Base-by-base conservation (phyloP, 805 yeast genomes). In the Kuraishia molischiana region DNA sequence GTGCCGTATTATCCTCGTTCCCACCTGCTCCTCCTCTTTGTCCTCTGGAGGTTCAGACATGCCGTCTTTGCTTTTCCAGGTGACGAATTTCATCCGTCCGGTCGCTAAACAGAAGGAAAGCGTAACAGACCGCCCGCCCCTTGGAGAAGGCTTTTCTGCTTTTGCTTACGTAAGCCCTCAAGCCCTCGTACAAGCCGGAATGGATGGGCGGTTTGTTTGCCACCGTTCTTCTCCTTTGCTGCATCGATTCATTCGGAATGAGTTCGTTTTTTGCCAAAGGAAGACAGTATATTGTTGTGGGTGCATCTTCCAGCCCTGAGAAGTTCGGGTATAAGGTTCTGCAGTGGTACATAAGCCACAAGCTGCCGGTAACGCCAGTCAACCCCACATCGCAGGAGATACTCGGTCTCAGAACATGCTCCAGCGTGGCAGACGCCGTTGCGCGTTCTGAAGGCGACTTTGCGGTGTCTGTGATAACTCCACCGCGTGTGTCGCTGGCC, bases 321-420 rank as follows among this genome's bases (percentile, higher is more conserved):
- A 85, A 84, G 53, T 83, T 74, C 52, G 94, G 94, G 0, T 70
- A 64, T 60, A 79, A 75, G 53, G 80, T 85, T 21, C 54, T 80
- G 17, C 56, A 62, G 29, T 85, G 94, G 94, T 84, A 85, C 50
- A 41, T 67, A 8, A 52, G 54, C 34, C 79, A 71, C 40, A 57
- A 63, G 2, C 56, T 85, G 29, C 73, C 79, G 0, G 87, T 71
- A 1, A 61, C 69, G 3, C 87, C 90, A 10, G 61, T 84, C 38
- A 84, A 83, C 50, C 85, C 85, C 3, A 62, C 61, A 19, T 63
- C 69, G 6, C 49, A 54, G 3, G 63, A 59, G 37, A 73, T 84
- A 26, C 37, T 41, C 5, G 46, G 37, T 4, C 9, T 30, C 37
- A 51, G 33, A 47, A 39, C 44, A 4, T 28, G 19, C 29, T 14